Base-by-base conservation (phyloP, 306 rosid genomes). In the Oemleria cerasiformis region DNA sequence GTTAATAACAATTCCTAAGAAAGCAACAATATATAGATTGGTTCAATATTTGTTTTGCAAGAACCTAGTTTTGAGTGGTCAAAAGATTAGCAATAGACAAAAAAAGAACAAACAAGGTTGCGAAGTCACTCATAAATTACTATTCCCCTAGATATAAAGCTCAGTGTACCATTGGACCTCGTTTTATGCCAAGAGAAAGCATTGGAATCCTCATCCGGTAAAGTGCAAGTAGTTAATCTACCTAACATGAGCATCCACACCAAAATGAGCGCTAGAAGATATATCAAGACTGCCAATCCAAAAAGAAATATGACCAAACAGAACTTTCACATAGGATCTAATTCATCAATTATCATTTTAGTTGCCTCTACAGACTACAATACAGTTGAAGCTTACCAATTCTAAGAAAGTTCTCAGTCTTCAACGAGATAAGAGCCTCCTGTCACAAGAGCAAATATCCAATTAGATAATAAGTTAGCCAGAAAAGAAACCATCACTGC, bases 361-460 rank as follows among this genome's bases (percentile, higher is more conserved):
- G 63, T 77, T 62, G 30, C 57, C 49, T 11, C 73, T 49, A 51
- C 45, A 10, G 42, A 9, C 67, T 21, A 51, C 39, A 7, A 67
- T 44, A 63, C 65, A 69, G 54, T 25, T 61, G 62, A 55, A 68
- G 51, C 57, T 41, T 17, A 25, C 36, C 56, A 67, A 51, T 67
- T 55, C 38, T 68, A 49, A 25, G 20, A 25, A 45, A 42, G 16
- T 14, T 43, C 65, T 58, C 25, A 17, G 16, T 11, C 38, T 3
- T 60, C 60, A 44, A 21, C 23, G 3, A 21, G 49, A 56, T 69
- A 39, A 4, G 17, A 76, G 17, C 62, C 47, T 59, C 73, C 80
- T 59, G 80, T 49, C 77, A 72, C 9, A 10, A 44, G 59, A 48
- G 63, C 59, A 57, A 68, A 59, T 38, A 25, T 63, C 61, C 61